phyloP scores from a whole-genome alignment of 108 stramenopile genomes.

The Cyclotella baltica region DNA sequence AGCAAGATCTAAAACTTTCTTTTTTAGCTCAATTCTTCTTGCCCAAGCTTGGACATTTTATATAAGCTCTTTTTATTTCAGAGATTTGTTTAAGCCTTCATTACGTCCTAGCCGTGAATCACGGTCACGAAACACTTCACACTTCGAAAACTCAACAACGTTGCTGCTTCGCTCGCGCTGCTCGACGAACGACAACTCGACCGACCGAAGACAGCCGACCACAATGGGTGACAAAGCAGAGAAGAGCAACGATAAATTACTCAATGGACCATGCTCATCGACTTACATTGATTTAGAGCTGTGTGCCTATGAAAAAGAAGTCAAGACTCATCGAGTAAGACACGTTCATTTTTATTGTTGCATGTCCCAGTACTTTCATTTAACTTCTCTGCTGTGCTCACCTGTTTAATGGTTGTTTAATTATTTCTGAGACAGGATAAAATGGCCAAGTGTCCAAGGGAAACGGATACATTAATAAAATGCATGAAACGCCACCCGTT shows the following conservation, averaged over 20 bases:
- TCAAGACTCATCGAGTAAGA: conserved; percentile 38
- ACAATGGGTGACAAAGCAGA: conserved; percentile 10
- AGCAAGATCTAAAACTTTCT: too few species aligned
- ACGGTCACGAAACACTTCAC: too few species aligned
- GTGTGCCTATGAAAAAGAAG: conserved; percentile 36
- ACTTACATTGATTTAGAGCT: conserved; percentile 37
- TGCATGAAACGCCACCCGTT: conserved; percentile 30
- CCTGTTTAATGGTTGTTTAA: background rate
- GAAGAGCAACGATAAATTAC: conserved; percentile 25
- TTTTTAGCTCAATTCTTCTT: too few species aligned
- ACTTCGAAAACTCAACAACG: too few species aligned
- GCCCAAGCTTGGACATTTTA: too few species aligned
- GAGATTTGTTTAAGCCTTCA: too few species aligned
- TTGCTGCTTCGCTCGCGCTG: too few species aligned
- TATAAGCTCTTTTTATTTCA: too few species aligned
- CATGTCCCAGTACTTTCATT: background rate
- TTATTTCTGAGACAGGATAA: conserved; percentile 19
- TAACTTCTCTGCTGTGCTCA: background rate
- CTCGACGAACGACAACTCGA: too few species aligned
- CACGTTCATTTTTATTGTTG: background rate
- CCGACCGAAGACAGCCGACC: too few species aligned
- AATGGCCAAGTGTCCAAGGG: conserved; percentile 23
- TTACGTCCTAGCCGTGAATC: too few species aligned
- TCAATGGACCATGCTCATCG: conserved; percentile 37
- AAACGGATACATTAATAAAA: conserved; percentile 26